A percentile compares a stretch with the other conserved stretches of the same genome.
phyloP scores from a whole-genome alignment of 768 basidiomycete species.

The Leccinum truebloodii region DNA sequence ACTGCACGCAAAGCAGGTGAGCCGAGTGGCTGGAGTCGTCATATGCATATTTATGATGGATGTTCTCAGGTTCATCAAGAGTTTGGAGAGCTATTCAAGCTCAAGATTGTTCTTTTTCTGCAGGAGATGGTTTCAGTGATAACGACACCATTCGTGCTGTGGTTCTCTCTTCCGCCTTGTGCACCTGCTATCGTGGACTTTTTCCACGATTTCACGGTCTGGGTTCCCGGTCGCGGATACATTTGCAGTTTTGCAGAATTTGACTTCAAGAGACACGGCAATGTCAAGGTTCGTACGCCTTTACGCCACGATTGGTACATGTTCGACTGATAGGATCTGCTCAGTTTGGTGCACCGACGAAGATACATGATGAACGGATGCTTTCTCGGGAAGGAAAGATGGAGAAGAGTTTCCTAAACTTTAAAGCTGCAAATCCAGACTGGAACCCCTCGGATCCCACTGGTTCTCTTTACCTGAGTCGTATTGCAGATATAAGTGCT shows the following conservation, averaged over 20 bases:
- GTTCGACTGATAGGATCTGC: conserved; percentile 2
- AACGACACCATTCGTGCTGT: conserved; percentile 90
- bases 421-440: conserved; percentile 94
- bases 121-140: conserved; percentile 91
- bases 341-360: conserved; percentile 84
- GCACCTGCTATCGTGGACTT: conserved; percentile 94
- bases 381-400: conserved; percentile 94
- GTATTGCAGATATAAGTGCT: conserved; percentile 72
- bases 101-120: conserved; percentile 86
- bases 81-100: conserved; percentile 90
- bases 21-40: conserved; percentile 4
- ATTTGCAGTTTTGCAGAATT: conserved; percentile 99
- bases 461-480: conserved; percentile 85
- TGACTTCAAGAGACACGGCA: conserved; percentile 94
- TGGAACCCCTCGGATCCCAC: conserved; percentile 93
- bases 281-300: conserved; percentile 65
- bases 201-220: conserved; percentile 96
- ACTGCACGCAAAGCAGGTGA: conserved; percentile 85
- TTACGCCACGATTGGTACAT: not conserved
- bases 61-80: conserved; percentile 75
- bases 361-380: conserved; percentile 68
- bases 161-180: conserved; percentile 88
- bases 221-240: conserved; percentile 94
- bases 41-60: not conserved
- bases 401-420: conserved; percentile 97